Conservation (phyloP, 495 filamentous ascomycete species). For the Daldinia grandis region DNA sequence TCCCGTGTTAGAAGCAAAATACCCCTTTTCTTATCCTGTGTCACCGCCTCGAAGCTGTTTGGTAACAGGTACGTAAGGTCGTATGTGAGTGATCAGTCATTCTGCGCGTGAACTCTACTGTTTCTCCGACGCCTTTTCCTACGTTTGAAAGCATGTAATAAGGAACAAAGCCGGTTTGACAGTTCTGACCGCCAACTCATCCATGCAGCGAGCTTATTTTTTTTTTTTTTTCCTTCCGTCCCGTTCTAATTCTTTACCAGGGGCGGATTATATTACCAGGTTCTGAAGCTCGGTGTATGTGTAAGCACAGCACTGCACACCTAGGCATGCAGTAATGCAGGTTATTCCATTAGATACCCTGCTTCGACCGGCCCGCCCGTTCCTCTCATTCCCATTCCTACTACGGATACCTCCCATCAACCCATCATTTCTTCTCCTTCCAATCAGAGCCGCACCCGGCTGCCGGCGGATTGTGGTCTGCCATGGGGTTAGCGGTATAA, state of each 20-base stretch:
- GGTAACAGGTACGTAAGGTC: neutral
- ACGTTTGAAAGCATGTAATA: neutral
- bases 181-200: conserved; percentile 29
- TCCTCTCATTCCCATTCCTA: neutral
- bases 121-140: neutral
- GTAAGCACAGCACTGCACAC: neutral
- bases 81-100: conserved; percentile 24
- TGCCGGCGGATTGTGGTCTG: neutral
- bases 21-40: conserved; percentile 6
- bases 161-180: neutral
- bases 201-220: conserved; percentile 21
- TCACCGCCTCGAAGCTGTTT: conserved; percentile 20
- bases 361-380: neutral
- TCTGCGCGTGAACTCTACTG: neutral
- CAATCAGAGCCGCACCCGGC: conserved; percentile 10
- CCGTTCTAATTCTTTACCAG: neutral
- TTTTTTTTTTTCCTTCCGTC: neutral
- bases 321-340: neutral
- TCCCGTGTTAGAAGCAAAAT: neutral
- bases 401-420: neutral
- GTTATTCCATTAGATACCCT: neutral
- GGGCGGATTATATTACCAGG: neutral
- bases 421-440: neutral
- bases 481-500: conserved; percentile 5
- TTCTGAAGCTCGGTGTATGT: neutral